Evolutionary conservation across 805 yeast species (phyloP).

Genomic region (Lachancea fermentati): DNA sequence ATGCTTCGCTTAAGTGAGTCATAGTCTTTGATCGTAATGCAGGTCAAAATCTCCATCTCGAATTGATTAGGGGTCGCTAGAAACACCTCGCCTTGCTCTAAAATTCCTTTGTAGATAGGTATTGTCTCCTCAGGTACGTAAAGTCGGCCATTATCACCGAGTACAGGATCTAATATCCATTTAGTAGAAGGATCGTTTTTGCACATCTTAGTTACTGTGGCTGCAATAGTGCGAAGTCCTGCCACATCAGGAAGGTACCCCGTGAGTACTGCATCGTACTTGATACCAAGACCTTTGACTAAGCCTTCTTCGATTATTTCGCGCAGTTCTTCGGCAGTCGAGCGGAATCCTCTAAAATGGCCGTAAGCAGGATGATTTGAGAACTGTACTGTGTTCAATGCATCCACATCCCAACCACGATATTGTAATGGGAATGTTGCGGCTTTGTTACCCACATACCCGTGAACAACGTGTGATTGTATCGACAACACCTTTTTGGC

Average conservation of each 20-base stretch:
- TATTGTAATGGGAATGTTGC: conserved; percentile 85
- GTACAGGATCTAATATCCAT: conserved; percentile 83
- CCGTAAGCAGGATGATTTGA: conserved; percentile 94
- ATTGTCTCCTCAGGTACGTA: conserved; percentile 62
- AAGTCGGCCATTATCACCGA: conserved; percentile 83
- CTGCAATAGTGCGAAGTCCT: conserved; percentile 45
- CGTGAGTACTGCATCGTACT: conserved; percentile 63
- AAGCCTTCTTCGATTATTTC: conserved; percentile 52
- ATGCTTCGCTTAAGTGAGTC: conserved; percentile 37
- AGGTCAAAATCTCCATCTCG: conserved; percentile 60
- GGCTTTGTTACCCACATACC: conserved; percentile 90
- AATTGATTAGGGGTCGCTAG: conserved; percentile 70
- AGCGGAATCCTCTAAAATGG: conserved; percentile 51
- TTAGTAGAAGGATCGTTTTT: conserved; percentile 29
- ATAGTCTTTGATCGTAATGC: conserved; percentile 36
- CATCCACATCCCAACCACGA: conserved; percentile 90
- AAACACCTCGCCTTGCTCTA: conserved; percentile 39
- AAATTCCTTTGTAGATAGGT: conserved; percentile 45
- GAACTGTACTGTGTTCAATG: conserved; percentile 78
- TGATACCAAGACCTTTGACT: conserved; percentile 37
- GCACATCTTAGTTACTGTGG: conserved; percentile 34
- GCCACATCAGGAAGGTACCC: conserved; percentile 73
- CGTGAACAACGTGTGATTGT: conserved; percentile 92
- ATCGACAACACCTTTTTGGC: conserved; percentile 42
- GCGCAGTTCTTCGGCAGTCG: conserved; percentile 40